phyloP scores from a whole-genome alignment of 139 green algal genomes.

The Choricystis sp. region DNA sequence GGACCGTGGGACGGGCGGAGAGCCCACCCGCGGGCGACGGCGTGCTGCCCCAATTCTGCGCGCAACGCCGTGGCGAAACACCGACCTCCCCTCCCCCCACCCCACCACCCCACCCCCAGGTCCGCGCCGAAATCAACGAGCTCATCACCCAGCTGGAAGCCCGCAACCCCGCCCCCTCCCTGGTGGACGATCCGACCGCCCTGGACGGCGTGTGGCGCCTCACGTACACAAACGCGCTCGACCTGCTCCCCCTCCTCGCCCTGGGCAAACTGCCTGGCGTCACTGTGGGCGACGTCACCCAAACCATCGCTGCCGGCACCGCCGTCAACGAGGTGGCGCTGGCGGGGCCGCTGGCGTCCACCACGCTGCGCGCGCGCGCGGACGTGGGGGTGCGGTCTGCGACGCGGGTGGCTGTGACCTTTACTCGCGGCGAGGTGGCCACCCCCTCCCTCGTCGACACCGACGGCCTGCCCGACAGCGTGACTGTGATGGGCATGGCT shows the following conservation, averaged over 20 bases:
- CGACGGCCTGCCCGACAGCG: conserved; percentile 40
- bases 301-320: conserved; percentile 44
- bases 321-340: conserved; percentile 63
- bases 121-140: conserved; percentile 71
- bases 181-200: conserved; percentile 29
- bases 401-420: conserved; percentile 67
- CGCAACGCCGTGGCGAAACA: not conserved
- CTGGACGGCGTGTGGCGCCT: conserved; percentile 67
- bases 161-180: conserved; percentile 55
- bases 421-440: conserved; percentile 39
- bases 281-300: conserved; percentile 65
- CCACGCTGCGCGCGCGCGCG: conserved; percentile 39
- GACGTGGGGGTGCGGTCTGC: conserved; percentile 63
- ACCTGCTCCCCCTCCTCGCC: conserved; percentile 64
- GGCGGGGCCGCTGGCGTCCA: conserved; percentile 32
- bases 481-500: conserved; percentile 54
- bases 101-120: conserved; percentile 7
- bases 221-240: conserved; percentile 75
- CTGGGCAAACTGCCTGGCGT: conserved; percentile 60
- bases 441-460: conserved; percentile 52
- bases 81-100: not conserved
- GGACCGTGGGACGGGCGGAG: not conserved
- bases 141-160: conserved; percentile 85
- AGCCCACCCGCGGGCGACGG: conserved; percentile 5
- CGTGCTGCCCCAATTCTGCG: not conserved